phyloP scores from a whole-genome alignment of 495 filamentous ascomycete genomes.

The Hamigera avellanea region DNA sequence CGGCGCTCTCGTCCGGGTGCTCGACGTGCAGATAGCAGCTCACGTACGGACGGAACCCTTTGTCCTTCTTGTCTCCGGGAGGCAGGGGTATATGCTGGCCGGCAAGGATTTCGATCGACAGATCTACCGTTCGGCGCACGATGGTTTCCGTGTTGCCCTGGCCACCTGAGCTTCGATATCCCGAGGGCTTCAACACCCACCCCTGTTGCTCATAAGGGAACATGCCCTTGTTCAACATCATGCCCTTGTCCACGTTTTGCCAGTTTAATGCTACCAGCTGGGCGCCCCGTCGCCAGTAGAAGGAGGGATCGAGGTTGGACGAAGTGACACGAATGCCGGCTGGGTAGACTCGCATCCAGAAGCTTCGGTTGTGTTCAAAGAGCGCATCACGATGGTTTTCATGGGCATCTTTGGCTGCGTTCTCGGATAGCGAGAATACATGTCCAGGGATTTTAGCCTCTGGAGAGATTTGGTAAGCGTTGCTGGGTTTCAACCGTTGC shows the following conservation, averaged over 20 bases:
- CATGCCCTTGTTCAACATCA: constrained; percentile 95
- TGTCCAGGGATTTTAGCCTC: constrained; percentile 68
- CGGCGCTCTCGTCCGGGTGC: constrained; percentile 25
- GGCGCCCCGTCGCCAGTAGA: constrained; percentile 81
- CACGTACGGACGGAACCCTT: constrained; percentile 63
- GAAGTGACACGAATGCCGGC: constrained; percentile 70
- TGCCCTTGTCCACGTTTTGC: constrained; percentile 82
- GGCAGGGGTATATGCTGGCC: constrained; percentile 41
- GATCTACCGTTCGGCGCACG: constrained; percentile 19
- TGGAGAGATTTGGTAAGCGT: constrained; percentile 3
- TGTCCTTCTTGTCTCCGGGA: constrained; percentile 37
- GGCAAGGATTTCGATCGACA: constrained; percentile 40
- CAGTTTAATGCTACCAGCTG: constrained; percentile 93
- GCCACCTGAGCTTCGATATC: constrained; percentile 38
- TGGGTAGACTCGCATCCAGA: constrained; percentile 83
- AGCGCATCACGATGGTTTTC: constrained; percentile 45
- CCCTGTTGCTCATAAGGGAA: constrained; percentile 62
- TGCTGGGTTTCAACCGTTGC: too few species aligned
- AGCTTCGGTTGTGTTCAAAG: constrained; percentile 72
- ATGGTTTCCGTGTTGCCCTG: constrained; percentile 12
- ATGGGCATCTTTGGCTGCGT: constrained; percentile 60
- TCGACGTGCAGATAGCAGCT: constrained; percentile 76
- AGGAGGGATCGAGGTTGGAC: constrained; percentile 72
- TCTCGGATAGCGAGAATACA: constrained; percentile 80
- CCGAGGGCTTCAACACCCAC: constrained; percentile 74